Evolutionary conservation across 441 rosid species (phyloP), one percentile per base, ranked within the genome.

Genomic region (Bocquillonia castaneifolia): DNA sequence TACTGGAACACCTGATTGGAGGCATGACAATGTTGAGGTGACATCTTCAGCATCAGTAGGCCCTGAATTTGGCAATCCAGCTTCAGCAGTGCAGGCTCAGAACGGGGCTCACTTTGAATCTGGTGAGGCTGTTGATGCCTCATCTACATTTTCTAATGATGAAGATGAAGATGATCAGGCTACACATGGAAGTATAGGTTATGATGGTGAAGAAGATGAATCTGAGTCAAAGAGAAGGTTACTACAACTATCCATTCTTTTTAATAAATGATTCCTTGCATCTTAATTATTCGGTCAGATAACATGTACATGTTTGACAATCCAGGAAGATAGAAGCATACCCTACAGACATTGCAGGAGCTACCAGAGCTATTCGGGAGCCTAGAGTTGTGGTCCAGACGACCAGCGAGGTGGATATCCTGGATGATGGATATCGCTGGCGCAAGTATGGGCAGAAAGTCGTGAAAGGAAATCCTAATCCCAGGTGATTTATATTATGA

Each of bases 381-480:
- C 95, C 98, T 20, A 92, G 95, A 15, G 96, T 95, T 55, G 98
- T 95, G 72, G 97, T 92, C 80, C 97, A 95, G 78, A 95, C 99
- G 59, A 68, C 89, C 51, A 90, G 98, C 65, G 99, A 95, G 76
- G 98, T 95, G 70, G 98, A 95, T 78, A 87, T 95, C 72, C 78
- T 95, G 66, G 99, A 92, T 71, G 99, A 94, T 81, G 99, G 98
- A 26, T 94, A 94, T 67, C 83, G 93, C 59, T 94, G 99, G 99
- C 90, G 98, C 77, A 94, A 94, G 75, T 94, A 94, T 50, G 99
- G 99, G 58, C 99, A 94, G 83, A 94, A 94, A 84, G 99, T 94
- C 64, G 96, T 94, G 57, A 85, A 97, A 74, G 97, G 96, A 76
- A 94, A 94, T 77, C 96, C 96, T 45, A 94, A 94, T 83, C 99